phyloP scores from a whole-genome alignment of 164 flowering plant genomes.

The Paratinospora sagittata region DNA sequence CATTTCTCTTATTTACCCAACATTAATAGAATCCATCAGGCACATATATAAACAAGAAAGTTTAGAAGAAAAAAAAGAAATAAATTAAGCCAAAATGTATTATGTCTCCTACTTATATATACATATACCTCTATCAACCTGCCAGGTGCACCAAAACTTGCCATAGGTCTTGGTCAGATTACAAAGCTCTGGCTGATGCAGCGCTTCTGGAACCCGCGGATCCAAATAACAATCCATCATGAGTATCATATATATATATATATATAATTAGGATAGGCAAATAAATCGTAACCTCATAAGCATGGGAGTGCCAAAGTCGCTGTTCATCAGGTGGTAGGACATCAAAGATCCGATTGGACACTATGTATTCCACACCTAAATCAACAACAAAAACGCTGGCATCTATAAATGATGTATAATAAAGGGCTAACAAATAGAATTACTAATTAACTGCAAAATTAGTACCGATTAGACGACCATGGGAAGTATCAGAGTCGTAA shows the following conservation, averaged over 20 bases:
- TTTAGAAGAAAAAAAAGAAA: too few relatives aligned
- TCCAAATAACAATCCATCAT: conserved; percentile 31
- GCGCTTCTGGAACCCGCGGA: conserved; percentile 48
- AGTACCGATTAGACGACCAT: conserved; percentile 57
- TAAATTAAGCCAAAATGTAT: too few relatives aligned
- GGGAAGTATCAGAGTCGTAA: conserved; percentile 54
- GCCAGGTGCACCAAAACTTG: conserved; percentile 83
- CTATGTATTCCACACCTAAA: conserved; percentile 63
- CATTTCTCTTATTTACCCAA: too few relatives aligned
- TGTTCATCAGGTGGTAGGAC: conserved; percentile 57
- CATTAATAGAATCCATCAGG: too few relatives aligned
- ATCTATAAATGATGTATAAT: too few relatives aligned
- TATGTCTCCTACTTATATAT: too few relatives aligned
- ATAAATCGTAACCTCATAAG: conserved; percentile 48
- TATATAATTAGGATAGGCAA: neutral
- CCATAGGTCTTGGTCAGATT: conserved; percentile 50
- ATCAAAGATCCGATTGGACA: conserved; percentile 55
- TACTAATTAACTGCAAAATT: neutral
- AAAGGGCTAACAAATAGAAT: too few relatives aligned
- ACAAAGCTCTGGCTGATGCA: conserved; percentile 38
- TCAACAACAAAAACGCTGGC: neutral
- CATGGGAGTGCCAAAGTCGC: conserved; percentile 89
- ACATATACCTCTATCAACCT: conserved; percentile 47
- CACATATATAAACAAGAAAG: too few relatives aligned
- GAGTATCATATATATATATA: neutral